These are phyloP conservation scores for Pyricularia pennisetigena DNA, from an alignment of 2,329 filamentous ascomycete species.

Conservation along the genomic window DNA sequence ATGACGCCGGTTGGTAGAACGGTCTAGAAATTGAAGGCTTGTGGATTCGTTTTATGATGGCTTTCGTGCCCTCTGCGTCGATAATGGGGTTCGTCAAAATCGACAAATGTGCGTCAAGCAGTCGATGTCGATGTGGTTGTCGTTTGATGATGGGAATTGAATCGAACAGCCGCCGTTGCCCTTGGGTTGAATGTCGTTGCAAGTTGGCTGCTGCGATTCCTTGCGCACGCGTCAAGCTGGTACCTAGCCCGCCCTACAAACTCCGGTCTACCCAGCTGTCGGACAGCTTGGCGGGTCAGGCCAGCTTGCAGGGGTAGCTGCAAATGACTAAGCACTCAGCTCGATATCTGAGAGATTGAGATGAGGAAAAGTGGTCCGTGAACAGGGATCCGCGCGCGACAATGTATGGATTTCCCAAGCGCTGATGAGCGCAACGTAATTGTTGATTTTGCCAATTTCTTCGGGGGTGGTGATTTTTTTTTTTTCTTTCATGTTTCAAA, in stretches of 20 bases:
- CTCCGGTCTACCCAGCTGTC: constrained; percentile 1
- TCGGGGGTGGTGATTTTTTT: not conserved
- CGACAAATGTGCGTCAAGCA: constrained; percentile 5
- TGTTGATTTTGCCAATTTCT: not conserved
- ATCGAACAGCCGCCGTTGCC: not conserved
- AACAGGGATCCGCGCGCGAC: not conserved
- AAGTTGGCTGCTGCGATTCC: constrained; percentile 3
- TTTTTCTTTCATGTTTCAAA: not conserved
- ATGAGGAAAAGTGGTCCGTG: not conserved
- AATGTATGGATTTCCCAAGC: not conserved
- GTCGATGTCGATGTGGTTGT: constrained; percentile 4
- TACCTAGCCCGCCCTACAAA: not conserved
- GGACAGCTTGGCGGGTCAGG: not conserved
- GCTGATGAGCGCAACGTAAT: not conserved
- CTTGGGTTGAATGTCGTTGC: not conserved
- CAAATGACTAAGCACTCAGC: constrained; percentile 27
- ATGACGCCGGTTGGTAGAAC: not conserved
- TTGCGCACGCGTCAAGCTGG: constrained; percentile 23
- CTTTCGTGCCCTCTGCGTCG: not conserved
- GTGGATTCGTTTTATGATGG: not conserved
- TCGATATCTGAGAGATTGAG: not conserved
- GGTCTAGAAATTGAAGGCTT: not conserved
- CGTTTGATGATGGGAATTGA: constrained; percentile 7
- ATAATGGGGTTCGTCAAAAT: constrained; percentile 5
- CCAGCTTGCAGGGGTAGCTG: constrained; percentile 20